Evolutionary conservation across 2,329 filamentous ascomycete species (phyloP).

Genomic region (Fusarium mundagurra): DNA sequence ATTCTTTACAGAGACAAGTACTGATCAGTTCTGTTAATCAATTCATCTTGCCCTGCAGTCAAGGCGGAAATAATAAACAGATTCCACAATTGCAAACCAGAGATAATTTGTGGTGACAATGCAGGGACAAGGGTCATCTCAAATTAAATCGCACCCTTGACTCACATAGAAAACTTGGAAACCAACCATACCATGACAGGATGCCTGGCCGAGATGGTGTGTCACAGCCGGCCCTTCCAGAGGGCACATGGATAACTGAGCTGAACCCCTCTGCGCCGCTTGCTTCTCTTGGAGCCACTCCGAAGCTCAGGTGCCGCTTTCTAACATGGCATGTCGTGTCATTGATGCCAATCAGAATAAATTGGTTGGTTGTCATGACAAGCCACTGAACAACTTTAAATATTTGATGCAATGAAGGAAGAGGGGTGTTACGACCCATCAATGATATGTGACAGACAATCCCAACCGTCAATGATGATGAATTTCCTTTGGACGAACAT

Average conservation of each 20-base stretch:
- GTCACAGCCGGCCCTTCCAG: conserved; percentile 18
- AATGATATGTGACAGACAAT: not conserved
- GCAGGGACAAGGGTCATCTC: conserved; percentile 32
- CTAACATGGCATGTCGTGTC: conserved; percentile 17
- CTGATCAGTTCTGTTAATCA: not conserved
- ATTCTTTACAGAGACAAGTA: not conserved
- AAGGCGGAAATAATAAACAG: not conserved
- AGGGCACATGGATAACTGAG: conserved; percentile 11
- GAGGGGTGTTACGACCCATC: not conserved
- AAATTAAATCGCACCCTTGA: conserved; percentile 24
- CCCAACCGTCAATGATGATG: conserved; percentile 5
- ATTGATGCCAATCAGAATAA: not conserved
- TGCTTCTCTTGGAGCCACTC: conserved; percentile 18
- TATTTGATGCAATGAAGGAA: not conserved
- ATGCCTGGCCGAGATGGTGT: conserved; percentile 35
- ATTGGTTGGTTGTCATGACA: conserved; percentile 25
- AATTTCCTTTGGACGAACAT: conserved; percentile 10
- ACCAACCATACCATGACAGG: conserved; percentile 31
- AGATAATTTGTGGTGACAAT: not conserved
- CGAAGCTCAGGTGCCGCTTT: conserved; percentile 13
- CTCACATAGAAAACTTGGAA: conserved; percentile 20
- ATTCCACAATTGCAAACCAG: not conserved
- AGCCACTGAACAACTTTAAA: conserved; percentile 35
- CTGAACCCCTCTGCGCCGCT: conserved; percentile 7
- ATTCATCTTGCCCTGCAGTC: not conserved